Evolutionary conservation across 495 filamentous ascomycete species (phyloP), one percentile per base, ranked within the genome.

Genomic region (Xylaria palmicola): DNA sequence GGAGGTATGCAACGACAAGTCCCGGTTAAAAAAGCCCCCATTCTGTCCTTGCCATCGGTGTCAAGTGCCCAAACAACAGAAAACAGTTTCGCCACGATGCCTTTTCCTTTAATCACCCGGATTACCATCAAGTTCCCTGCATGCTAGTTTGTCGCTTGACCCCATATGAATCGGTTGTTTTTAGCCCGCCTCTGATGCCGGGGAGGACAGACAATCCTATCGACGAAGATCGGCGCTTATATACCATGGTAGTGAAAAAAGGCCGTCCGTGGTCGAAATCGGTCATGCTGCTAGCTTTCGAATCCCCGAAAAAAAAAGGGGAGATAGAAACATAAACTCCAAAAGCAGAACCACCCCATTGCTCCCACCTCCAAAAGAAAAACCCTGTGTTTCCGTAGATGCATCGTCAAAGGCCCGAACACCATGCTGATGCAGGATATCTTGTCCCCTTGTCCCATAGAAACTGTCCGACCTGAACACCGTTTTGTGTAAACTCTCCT

Each of bases 381-480:
- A 64, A 65, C 66, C 59, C 60, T 65, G 62, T 30, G 40, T 60
- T 69, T 69, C 63, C 69, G 52, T 44, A 43, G 58, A 60, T 54
- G 51, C 66, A 63, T 72, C 64, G 61, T 72, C 67, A 67, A 71
- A 67, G 69, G 69, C 69, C 69, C 66, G 63, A 72, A 72, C 69
- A 72, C 69, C 69, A 69, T 72, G 69, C 69, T 72, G 62, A 72
- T 72, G 69, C 67, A 65, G 69, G 69, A 72, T 72, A 69, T 67
- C 68, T 64, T 49, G 63, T 62, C 65, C 64, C 61, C 44, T 48
- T 53, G 60, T 52, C 55, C 65, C 68, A 39, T 27, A 64, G 57
- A 68, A 65, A 68, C 65, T 63, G 66, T 67, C 62, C 69, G 62
- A 67, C 67, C 69, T 65, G 50, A 72, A 72, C 69, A 72, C 69